Percentiles rank a stretch among this genome's conserved stretches.
These are phyloP conservation scores for Brettanomyces sp. DNA, from an alignment of 805 yeast genomes.

Conservation along the genomic window DNA sequence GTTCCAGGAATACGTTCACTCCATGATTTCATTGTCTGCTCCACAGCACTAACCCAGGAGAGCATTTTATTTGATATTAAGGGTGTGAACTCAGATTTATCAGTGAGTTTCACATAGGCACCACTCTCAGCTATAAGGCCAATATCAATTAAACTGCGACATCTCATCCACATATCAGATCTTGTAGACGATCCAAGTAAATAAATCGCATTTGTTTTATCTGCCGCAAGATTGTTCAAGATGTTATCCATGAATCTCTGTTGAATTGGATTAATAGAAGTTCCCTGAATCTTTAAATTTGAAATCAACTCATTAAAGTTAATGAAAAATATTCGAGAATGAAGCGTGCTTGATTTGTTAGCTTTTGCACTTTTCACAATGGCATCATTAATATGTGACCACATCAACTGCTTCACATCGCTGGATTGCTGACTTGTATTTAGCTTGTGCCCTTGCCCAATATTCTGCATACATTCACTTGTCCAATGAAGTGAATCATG, in stretches of 20 bases:
- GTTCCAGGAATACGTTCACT: slow-evolving; percentile 78
- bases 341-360: slow-evolving; percentile 17
- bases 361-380: not conserved
- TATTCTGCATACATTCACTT: slow-evolving; percentile 39
- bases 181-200: slow-evolving; percentile 59
- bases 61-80: slow-evolving; percentile 45
- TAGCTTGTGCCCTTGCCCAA: slow-evolving; percentile 41
- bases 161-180: slow-evolving; percentile 56
- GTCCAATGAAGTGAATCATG: slow-evolving; percentile 79
- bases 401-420: slow-evolving; percentile 16
- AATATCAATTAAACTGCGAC: slow-evolving; percentile 54
- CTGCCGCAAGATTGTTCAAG: slow-evolving; percentile 47
- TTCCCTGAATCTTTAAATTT: slow-evolving; percentile 22
- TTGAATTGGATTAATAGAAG: slow-evolving; percentile 42
- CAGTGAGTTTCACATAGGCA: slow-evolving; percentile 55
- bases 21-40: slow-evolving; percentile 45
- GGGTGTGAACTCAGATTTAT: slow-evolving; percentile 49
- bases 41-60: slow-evolving; percentile 53
- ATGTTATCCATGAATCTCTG: slow-evolving; percentile 50
- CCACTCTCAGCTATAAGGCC: slow-evolving; percentile 92
- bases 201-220: slow-evolving; percentile 59
- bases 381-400: not conserved
- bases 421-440: slow-evolving; percentile 18
- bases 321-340: slow-evolving; percentile 36
- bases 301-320: slow-evolving; percentile 39